These are phyloP conservation scores for Termitomyces sp. DNA, from an alignment of 768 basidiomycete species.

Conservation along the genomic window DNA sequence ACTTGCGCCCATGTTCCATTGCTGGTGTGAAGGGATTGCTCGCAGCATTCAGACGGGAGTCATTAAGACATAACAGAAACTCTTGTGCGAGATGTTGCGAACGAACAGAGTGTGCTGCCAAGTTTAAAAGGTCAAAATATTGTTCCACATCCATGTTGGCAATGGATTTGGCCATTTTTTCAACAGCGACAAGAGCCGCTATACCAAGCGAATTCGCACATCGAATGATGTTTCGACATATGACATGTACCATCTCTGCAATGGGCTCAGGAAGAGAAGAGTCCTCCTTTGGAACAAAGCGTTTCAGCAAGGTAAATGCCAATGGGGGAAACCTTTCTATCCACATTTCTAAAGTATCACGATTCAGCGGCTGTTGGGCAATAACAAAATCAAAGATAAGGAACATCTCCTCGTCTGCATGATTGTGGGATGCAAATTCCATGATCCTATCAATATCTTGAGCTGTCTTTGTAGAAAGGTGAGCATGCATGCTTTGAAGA, in stretches of 20 bases:
- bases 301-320: conserved; percentile 50
- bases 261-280: conserved; percentile 27
- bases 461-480: conserved; percentile 20
- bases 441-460: conserved; percentile 33
- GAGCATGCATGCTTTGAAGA: conserved; percentile 21
- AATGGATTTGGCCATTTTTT: conserved; percentile 49
- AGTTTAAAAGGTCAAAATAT: conserved; percentile 53
- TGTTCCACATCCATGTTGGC: conserved; percentile 32
- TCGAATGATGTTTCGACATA: conserved; percentile 48
- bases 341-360: conserved; percentile 30
- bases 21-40: conserved; percentile 19
- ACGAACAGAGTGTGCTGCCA: conserved; percentile 49
- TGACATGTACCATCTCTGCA: conserved; percentile 22
- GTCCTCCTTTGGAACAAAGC: conserved; percentile 40
- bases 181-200: conserved; percentile 54
- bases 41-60: conserved; percentile 29
- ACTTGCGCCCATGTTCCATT: conserved; percentile 47
- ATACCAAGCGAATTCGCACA: conserved; percentile 53
- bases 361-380: conserved; percentile 24
- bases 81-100: conserved; percentile 53
- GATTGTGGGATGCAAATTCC: conserved; percentile 42
- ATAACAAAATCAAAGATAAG: conserved; percentile 43
- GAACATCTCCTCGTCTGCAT: conserved; percentile 53
- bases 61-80: conserved; percentile 56
- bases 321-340: conserved; percentile 51